These are phyloP conservation scores for Betula pendula DNA, from an alignment of 306 rosid genomes.

Conservation along the genomic window DNA sequence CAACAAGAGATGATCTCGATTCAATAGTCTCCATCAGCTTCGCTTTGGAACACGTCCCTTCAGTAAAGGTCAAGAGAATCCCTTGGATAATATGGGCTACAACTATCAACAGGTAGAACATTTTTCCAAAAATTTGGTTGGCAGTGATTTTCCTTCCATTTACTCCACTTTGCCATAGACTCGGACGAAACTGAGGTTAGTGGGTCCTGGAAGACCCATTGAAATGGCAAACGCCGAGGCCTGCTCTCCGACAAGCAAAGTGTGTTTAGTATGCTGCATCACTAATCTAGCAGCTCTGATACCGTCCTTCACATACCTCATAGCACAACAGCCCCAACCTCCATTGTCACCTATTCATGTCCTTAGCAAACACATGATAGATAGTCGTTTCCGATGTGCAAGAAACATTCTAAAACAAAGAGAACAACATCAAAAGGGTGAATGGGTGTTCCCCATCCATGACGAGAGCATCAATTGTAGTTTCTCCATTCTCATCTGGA, in stretches of 20 bases:
- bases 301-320: slow-evolving; percentile 92
- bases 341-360: slow-evolving; percentile 82
- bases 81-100: slow-evolving; percentile 75
- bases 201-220: slow-evolving; percentile 93
- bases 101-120: slow-evolving; percentile 50
- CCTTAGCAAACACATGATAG: slow-evolving; percentile 52
- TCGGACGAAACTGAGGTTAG: slow-evolving; percentile 83
- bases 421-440: slow-evolving; percentile 19
- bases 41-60: slow-evolving; percentile 40
- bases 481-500: slow-evolving; percentile 96
- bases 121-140: slow-evolving; percentile 90
- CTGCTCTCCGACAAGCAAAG: slow-evolving; percentile 88
- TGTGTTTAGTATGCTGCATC: slow-evolving; percentile 74
- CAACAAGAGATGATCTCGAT: slow-evolving; percentile 47
- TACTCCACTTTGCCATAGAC: slow-evolving; percentile 67
- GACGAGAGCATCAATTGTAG: slow-evolving; percentile 85
- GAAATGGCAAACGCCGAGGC: slow-evolving; percentile 85
- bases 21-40: slow-evolving; percentile 28
- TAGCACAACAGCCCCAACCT: slow-evolving; percentile 95
- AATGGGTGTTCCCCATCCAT: slow-evolving; percentile 76
- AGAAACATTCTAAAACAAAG: slow-evolving; percentile 7
- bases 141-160: slow-evolving; percentile 73
- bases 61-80: slow-evolving; percentile 27
- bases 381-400: slow-evolving; percentile 31
- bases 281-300: slow-evolving; percentile 85